phyloP scores from a whole-genome alignment of 2,329 filamentous ascomycete species.

The Fusarium chuoi region DNA sequence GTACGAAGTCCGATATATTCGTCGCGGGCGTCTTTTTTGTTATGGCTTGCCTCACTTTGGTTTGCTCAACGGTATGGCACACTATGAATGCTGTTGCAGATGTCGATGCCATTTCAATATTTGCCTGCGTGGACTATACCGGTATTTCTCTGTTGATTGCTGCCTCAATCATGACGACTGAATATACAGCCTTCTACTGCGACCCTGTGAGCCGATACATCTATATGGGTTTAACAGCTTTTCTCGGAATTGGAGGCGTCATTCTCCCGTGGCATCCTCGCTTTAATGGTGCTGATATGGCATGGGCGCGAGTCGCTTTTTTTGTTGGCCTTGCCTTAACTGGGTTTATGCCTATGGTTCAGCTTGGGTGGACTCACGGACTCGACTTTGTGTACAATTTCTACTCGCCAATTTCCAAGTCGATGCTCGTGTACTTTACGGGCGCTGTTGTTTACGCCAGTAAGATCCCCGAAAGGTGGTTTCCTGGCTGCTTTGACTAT shows the following conservation, averaged over 20 bases:
- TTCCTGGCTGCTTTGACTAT: slow-evolving; percentile 93
- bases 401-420: slow-evolving; percentile 88
- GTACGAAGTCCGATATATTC: slow-evolving; percentile 87
- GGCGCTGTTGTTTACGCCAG: slow-evolving; percentile 91
- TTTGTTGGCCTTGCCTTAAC: slow-evolving; percentile 89
- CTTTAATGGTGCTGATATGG: slow-evolving; percentile 93
- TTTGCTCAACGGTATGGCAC: slow-evolving; percentile 97
- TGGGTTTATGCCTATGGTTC: slow-evolving; percentile 87
- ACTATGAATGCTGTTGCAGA: slow-evolving; percentile 98
- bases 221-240: slow-evolving; percentile 84
- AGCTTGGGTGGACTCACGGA: slow-evolving; percentile 82
- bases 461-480: slow-evolving; percentile 93
- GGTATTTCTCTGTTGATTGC: slow-evolving; percentile 95
- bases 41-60: slow-evolving; percentile 91
- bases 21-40: slow-evolving; percentile 97
- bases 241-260: slow-evolving; percentile 85
- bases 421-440: slow-evolving; percentile 82
- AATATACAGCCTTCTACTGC: slow-evolving; percentile 99
- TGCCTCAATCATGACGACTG: slow-evolving; percentile 96
- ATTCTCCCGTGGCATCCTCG: slow-evolving; percentile 95
- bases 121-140: slow-evolving; percentile 98
- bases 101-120: slow-evolving; percentile 88
- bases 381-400: slow-evolving; percentile 86
- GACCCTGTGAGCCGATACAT: slow-evolving; percentile 86
- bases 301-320: slow-evolving; percentile 91